These are phyloP conservation scores for Mycena epipterygia DNA, from an alignment of 768 basidiomycete species.

Conservation along the genomic window DNA sequence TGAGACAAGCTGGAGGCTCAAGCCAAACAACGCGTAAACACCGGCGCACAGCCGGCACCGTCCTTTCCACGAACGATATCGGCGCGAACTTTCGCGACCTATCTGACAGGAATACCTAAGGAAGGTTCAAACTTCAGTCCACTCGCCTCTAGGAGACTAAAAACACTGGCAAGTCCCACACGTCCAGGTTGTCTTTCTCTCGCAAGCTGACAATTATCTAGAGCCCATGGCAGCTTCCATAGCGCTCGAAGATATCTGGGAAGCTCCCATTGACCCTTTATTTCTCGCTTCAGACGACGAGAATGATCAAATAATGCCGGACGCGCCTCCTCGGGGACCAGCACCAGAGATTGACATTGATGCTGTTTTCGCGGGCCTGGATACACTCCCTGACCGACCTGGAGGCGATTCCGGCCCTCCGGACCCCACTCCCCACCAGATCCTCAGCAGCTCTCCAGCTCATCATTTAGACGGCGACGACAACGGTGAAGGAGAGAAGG, in stretches of 20 bases:
- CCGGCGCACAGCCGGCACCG: too few species aligned
- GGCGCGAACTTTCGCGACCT: too few species aligned
- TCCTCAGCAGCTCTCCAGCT: slow-evolving; percentile 65
- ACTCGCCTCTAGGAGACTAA: too few species aligned
- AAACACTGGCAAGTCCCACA: too few species aligned
- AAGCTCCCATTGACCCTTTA: slow-evolving; percentile 64
- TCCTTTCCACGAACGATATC: too few species aligned
- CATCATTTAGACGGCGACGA: slow-evolving; percentile 45
- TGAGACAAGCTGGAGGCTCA: background rate
- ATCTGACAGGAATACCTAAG: too few species aligned
- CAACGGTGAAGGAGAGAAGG: slow-evolving; percentile 40
- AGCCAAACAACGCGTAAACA: slow-evolving; percentile 30
- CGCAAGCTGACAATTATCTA: too few species aligned
- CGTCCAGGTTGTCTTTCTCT: too few species aligned
- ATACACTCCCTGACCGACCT: slow-evolving; percentile 46
- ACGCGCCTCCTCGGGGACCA: slow-evolving; percentile 42
- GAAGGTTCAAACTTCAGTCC: too few species aligned
- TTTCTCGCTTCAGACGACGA: slow-evolving; percentile 76
- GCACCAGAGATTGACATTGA: slow-evolving; percentile 56
- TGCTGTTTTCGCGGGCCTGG: slow-evolving; percentile 54
- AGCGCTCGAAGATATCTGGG: slow-evolving; percentile 77
- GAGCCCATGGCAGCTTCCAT: too few species aligned
- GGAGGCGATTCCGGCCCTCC: slow-evolving; percentile 48
- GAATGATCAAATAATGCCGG: slow-evolving; percentile 41
- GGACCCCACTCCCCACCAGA: slow-evolving; percentile 58